Base-by-base conservation (phyloP, 2,329 filamentous ascomycete genomes). In the Hansfordia pulvinata region DNA sequence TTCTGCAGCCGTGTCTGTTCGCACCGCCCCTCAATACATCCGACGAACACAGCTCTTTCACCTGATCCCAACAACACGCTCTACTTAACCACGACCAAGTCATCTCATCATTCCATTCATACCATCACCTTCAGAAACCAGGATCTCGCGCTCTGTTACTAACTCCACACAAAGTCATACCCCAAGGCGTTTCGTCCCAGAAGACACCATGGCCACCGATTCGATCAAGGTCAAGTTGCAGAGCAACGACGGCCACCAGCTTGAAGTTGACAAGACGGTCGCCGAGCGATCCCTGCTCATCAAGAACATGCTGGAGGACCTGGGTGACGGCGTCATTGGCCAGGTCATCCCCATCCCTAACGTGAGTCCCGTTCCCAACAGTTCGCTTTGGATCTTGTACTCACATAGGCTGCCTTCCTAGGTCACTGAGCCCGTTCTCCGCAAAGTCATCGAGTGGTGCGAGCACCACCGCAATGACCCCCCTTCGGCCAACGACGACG, bases 391-490 rank as follows among this genome's bases (percentile, higher is more conserved):
- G n/a, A n/a, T n/a, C 12, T 6, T 23, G 7, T 14, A 11, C 21
- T 11, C 7, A 14, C 21, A 14, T 23, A 23, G 8, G 5, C 26
- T 37, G 10, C 19, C 18, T 6, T 28, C 11, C 8, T 34, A 81
- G 75, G 83, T 96, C 41, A 93, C 93, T 52, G 86, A 94, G 51
- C 71, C 83, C 2, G 90, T 98, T 20, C 69, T 98, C 19, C 76
- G 78, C 53, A 98, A 98, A 62, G 90, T 98, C 17, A 77, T 98
- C 43, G 90, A 96, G 56, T 98, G 90, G 90, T 96, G 90, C 62
- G 74, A 82, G 38, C 84, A 94, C 52, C 90, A 98, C 69, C 81
- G 82, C 54, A 74, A 76, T 52, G 90, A 98, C 47, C 84, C 90
- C 20, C 66, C 75, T n/a, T 69, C 75, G 35, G 65, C 76, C 28